Percentiles rank a stretch among this genome's conserved stretches.
Conservation (phyloP, 176 grass and related monocot genomes). For the Leersia perrieri region DNA sequence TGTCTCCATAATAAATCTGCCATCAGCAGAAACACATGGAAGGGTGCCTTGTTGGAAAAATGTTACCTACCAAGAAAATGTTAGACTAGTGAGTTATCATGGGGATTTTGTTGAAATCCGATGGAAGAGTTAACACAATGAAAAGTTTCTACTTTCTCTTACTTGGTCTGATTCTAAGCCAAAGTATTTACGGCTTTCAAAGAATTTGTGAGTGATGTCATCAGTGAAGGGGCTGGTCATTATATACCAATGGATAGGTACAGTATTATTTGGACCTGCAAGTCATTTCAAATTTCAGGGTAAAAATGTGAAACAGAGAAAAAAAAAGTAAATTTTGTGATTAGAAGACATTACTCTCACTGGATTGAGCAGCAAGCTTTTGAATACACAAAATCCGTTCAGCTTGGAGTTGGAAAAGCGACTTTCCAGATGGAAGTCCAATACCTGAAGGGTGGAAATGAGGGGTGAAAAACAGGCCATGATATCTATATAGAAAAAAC, state of each 20-base stretch:
- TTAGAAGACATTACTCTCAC: conserved; percentile 56
- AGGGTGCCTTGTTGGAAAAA: conserved; percentile 99
- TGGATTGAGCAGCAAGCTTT: conserved; percentile 91
- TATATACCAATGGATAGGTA: conserved; percentile 92
- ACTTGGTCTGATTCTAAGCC: conserved; percentile 92
- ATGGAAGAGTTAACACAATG: neutral
- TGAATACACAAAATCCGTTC: conserved; percentile 89
- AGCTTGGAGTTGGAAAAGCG: conserved; percentile 97
- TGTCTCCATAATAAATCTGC: conserved; percentile 99
- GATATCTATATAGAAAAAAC: neutral
- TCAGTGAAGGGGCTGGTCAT: conserved; percentile 98
- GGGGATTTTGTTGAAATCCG: neutral
- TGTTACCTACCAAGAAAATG: conserved; percentile 63
- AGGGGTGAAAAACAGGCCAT: neutral
- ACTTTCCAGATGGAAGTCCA: conserved; percentile 94
- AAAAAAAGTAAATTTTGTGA: neutral
- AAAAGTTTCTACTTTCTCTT: neutral
- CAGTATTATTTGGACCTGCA: conserved; percentile 48
- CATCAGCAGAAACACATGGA: conserved; percentile 85
- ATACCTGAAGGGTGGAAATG: conserved; percentile 47
- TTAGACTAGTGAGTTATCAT: conserved; percentile 20
- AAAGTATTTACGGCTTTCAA: conserved; percentile 89
- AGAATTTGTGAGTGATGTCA: conserved; percentile 82
- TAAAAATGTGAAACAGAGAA: conserved; percentile 7
- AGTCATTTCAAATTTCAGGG: conserved; percentile 30